Conservation (phyloP, 306 rosid genomes). For the Datisca glomerata region DNA sequence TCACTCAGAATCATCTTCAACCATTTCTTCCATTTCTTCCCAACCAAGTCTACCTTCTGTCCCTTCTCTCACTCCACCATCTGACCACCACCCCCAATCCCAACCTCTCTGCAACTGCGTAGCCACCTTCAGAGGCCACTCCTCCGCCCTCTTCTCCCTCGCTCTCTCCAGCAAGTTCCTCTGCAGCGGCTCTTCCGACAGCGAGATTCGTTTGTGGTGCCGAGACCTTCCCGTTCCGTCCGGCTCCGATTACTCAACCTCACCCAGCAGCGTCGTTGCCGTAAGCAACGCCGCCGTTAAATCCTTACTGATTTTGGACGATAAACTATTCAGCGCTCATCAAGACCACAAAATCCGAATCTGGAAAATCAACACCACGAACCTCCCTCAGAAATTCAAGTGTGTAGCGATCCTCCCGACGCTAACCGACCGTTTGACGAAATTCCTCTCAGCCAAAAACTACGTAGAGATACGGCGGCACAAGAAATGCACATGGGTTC, state of each 20-base stretch:
- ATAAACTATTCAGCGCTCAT: slow-evolving; percentile 68
- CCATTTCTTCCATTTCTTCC: slow-evolving; percentile 31
- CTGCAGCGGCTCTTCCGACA: slow-evolving; percentile 59
- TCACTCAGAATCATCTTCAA: no score
- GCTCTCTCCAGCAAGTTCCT: slow-evolving; percentile 40
- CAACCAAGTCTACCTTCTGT: slow-evolving; percentile 44
- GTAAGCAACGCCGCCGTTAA: slow-evolving; percentile 84
- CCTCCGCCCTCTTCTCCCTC: slow-evolving; percentile 53
- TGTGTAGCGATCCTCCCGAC: slow-evolving; percentile 69
- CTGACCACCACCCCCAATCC: slow-evolving; percentile 6
- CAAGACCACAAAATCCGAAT: slow-evolving; percentile 85
- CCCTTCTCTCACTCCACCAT: slow-evolving; percentile 35
- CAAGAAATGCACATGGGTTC: slow-evolving; percentile 79
- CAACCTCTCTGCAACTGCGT: slow-evolving; percentile 33
- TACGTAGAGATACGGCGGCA: slow-evolving; percentile 69
- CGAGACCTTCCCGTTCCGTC: slow-evolving; percentile 8
- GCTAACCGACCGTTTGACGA: slow-evolving; percentile 42
- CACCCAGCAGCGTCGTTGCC: slow-evolving; percentile 19
- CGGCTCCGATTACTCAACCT: slow-evolving; percentile 7
- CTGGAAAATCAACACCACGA: slow-evolving; percentile 40
- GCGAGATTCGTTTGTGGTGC: slow-evolving; percentile 54
- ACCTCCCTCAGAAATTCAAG: slow-evolving; percentile 31
- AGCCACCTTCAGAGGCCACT: slow-evolving; percentile 38
- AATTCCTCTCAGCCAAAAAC: slow-evolving; percentile 43
- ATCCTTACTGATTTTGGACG: slow-evolving; percentile 40